A percentile compares a stretch with the other conserved stretches of the same genome.
Evolutionary conservation across 2,329 filamentous ascomycete genomes (phyloP).

Genomic region (Penicillium brevicompactum): DNA sequence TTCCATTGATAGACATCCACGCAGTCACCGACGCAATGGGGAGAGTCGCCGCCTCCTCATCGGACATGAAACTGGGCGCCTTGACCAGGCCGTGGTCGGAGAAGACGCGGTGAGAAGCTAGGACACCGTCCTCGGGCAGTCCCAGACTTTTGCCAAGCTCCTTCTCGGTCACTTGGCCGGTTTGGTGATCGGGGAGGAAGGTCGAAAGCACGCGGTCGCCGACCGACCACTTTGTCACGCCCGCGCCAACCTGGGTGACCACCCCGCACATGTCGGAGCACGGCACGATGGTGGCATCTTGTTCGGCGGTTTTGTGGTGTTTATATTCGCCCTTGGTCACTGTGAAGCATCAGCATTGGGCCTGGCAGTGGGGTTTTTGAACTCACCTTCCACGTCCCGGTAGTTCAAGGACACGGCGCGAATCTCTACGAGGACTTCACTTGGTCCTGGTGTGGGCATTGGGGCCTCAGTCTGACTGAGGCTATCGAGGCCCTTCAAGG

Average conservation of each 20-base stretch:
- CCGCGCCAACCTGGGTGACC: slow-evolving; percentile 54
- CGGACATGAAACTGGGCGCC: slow-evolving; percentile 40
- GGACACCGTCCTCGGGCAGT: slow-evolving; percentile 55
- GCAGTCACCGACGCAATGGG: slow-evolving; percentile 54
- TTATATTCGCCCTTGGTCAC: slow-evolving; percentile 68
- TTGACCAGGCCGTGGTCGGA: slow-evolving; percentile 44
- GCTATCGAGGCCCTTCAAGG: slow-evolving; percentile 59
- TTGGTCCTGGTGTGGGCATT: slow-evolving; percentile 51
- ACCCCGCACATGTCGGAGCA: slow-evolving; percentile 72
- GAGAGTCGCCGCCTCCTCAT: slow-evolving; percentile 44
- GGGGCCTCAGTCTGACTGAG: slow-evolving; percentile 49
- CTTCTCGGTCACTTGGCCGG: slow-evolving; percentile 60
- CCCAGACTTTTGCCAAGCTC: slow-evolving; percentile 63
- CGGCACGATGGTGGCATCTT: slow-evolving; percentile 56
- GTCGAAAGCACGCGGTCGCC: slow-evolving; percentile 69
- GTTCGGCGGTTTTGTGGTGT: slow-evolving; percentile 60
- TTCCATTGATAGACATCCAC: slow-evolving; percentile 53
- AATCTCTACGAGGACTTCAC: slow-evolving; percentile 58
- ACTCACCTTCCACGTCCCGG: slow-evolving; percentile 49
- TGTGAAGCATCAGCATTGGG: slow-evolving; percentile 28
- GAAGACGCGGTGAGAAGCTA: slow-evolving; percentile 48
- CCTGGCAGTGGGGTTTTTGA: background rate
- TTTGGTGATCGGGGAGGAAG: slow-evolving; percentile 58
- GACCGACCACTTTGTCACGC: slow-evolving; percentile 51
- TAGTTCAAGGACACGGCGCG: slow-evolving; percentile 58